phyloP scores from a whole-genome alignment of 2,329 filamentous ascomycete species.

The Biscogniauxia sp. region DNA sequence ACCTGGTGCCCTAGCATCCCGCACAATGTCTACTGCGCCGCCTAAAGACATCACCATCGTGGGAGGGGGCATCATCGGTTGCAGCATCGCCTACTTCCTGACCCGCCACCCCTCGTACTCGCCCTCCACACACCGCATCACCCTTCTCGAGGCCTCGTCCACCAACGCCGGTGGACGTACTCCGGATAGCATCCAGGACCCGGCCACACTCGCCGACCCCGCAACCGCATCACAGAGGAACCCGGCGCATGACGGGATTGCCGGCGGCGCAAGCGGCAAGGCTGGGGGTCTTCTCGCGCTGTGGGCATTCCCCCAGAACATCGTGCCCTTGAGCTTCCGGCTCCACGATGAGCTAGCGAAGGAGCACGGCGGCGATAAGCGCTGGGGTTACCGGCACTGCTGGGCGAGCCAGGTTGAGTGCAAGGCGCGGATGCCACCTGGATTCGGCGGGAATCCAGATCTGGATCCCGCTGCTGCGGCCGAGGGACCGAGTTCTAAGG shows the following conservation, averaged over 20 bases:
- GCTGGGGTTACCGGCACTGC: slow-evolving; percentile 67
- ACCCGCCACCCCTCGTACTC: slow-evolving; percentile 69
- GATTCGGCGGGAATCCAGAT: slow-evolving; percentile 5
- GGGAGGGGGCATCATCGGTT: slow-evolving; percentile 76
- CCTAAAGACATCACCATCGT: slow-evolving; percentile 33
- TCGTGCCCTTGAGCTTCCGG: slow-evolving; percentile 69
- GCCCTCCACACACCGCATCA: slow-evolving; percentile 62
- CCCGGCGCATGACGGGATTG: slow-evolving; percentile 50
- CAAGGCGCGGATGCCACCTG: slow-evolving; percentile 28
- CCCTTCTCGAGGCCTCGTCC: slow-evolving; percentile 67
- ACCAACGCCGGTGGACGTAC: slow-evolving; percentile 34
- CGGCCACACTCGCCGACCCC: slow-evolving; percentile 29
- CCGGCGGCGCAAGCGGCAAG: slow-evolving; percentile 74
- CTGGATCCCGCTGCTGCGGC: slow-evolving; percentile 2
- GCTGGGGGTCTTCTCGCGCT: slow-evolving; percentile 71
- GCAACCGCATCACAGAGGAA: slow-evolving; percentile 24
- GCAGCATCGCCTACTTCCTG: slow-evolving; percentile 70
- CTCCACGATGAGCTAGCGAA: slow-evolving; percentile 68
- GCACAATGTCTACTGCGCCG: slow-evolving; percentile 6
- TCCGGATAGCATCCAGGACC: slow-evolving; percentile 31
- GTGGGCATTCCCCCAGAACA: slow-evolving; percentile 70
- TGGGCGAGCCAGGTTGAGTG: slow-evolving; percentile 33
- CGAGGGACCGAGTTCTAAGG: slow-evolving; percentile 18
- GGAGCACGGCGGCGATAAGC: slow-evolving; percentile 62
- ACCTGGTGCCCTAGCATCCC: neutral